Percentiles rank a stretch among this genome's conserved stretches.
Evolutionary conservation across 768 basidiomycete species (phyloP).

Genomic region (Crucibulum laeve): DNA sequence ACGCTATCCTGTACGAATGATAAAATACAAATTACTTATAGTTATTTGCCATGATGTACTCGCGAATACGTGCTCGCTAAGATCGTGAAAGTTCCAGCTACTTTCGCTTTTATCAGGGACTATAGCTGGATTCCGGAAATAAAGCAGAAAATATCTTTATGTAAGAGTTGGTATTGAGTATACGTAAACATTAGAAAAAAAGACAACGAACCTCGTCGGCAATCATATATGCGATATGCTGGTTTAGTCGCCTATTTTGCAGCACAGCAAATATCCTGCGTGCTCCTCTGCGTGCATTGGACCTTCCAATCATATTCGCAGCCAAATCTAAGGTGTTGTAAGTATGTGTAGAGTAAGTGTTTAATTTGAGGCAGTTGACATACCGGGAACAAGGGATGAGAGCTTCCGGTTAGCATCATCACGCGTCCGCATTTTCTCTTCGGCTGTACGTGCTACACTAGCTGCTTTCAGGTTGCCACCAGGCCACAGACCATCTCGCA

Average conservation of each 20-base stretch:
- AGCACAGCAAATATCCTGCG: constrained; percentile 89
- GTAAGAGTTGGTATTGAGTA: too few species aligned
- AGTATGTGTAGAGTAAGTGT: constrained; percentile 2
- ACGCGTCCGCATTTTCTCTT: constrained; percentile 77
- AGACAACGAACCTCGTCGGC: constrained; percentile 72
- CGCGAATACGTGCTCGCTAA: too few species aligned
- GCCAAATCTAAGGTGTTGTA: constrained; percentile 82
- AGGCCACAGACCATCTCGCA: constrained; percentile 82
- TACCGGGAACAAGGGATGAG: constrained; percentile 88
- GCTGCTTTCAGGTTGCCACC: constrained; percentile 69
- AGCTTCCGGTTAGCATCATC: constrained; percentile 90
- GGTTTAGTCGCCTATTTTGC: constrained; percentile 92
- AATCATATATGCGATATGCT: constrained; percentile 85
- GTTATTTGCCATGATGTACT: too few species aligned
- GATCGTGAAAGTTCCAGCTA: too few species aligned
- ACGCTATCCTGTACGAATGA: too few species aligned
- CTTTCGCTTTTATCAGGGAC: too few species aligned
- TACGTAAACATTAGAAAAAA: too few species aligned
- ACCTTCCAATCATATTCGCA: constrained; percentile 97
- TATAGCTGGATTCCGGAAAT: constrained; percentile 61
- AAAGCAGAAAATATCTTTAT: constrained; percentile 60
- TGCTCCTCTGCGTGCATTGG: constrained; percentile 91
- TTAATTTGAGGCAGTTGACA: constrained; percentile 2
- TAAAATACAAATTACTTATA: too few species aligned
- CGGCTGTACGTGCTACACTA: constrained; percentile 61